A percentile compares a stretch with the other conserved stretches of the same genome.
Conservation (phyloP, 2,329 filamentous ascomycete species). For the Pyrenophora teres region DNA sequence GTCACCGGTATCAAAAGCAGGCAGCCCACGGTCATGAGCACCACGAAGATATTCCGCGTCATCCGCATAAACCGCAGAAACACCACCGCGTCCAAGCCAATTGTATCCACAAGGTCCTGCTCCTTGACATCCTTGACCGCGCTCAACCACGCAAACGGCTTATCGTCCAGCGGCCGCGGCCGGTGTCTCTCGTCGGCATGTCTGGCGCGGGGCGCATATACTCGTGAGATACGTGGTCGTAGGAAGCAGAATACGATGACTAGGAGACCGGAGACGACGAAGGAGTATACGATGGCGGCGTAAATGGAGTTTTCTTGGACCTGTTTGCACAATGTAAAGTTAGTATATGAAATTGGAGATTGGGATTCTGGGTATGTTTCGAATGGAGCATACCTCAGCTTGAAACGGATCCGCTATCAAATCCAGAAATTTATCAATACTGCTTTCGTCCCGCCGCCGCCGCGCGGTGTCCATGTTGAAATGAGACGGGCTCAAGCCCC, state of each 20-base stretch:
- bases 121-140: conserved; percentile 79
- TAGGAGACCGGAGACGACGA: conserved; percentile 74
- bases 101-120: conserved; percentile 73
- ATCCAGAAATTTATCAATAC: conserved; percentile 45
- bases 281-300: conserved; percentile 78
- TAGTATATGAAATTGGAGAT: neutral
- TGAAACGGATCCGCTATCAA: conserved; percentile 50
- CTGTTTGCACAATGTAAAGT: conserved; percentile 41
- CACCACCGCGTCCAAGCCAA: conserved; percentile 87
- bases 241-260: conserved; percentile 84
- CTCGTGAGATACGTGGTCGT: conserved; percentile 84
- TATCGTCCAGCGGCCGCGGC: conserved; percentile 80
- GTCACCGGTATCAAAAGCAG: conserved; percentile 82
- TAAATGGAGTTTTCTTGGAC: conserved; percentile 69
- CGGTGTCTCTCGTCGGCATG: conserved; percentile 90
- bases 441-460: conserved; percentile 11
- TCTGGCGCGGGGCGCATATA: conserved; percentile 93
- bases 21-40: conserved; percentile 74
- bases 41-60: conserved; percentile 85
- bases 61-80: conserved; percentile 88
- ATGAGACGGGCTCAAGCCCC: conserved; percentile 15
- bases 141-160: conserved; percentile 82
- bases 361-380: too few relatives aligned
- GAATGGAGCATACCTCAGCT: conserved; percentile 26
- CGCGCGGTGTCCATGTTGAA: conserved; percentile 10